phyloP scores from a whole-genome alignment of 2,329 filamentous ascomycete species.

The Rutstroemia sp. region DNA sequence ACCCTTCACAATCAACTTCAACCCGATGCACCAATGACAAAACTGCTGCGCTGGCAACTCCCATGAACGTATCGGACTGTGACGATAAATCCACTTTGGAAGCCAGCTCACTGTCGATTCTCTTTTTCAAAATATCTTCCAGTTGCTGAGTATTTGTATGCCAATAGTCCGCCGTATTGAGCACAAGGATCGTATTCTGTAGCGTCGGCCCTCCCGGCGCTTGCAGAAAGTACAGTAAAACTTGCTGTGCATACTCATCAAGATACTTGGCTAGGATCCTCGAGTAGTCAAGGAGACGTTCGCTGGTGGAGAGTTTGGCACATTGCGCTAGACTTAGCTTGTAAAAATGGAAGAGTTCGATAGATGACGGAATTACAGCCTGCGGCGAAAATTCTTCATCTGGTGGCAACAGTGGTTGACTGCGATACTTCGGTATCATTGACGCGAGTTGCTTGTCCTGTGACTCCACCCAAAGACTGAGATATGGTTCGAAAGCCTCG shows the following conservation, averaged over 20 bases:
- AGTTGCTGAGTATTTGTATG: slow-evolving; percentile 87
- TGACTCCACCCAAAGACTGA: slow-evolving; percentile 94
- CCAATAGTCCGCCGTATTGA: slow-evolving; percentile 98
- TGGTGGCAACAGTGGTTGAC: slow-evolving; percentile 67
- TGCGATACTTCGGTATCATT: slow-evolving; percentile 82
- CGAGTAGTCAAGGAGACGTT: slow-evolving; percentile 75
- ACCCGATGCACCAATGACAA: slow-evolving; percentile 77
- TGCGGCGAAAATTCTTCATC: slow-evolving; percentile 92
- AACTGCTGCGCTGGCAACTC: slow-evolving; percentile 83
- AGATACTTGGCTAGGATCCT: slow-evolving; percentile 86
- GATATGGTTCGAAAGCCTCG: slow-evolving; percentile 92
- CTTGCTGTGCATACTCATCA: slow-evolving; percentile 91
- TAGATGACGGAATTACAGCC: slow-evolving; percentile 85
- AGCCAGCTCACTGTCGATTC: slow-evolving; percentile 73
- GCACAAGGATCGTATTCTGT: slow-evolving; percentile 74
- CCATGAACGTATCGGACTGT: slow-evolving; percentile 91
- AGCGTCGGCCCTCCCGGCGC: slow-evolving; percentile 43
- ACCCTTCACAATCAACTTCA: slow-evolving; percentile 72
- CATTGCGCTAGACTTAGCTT: slow-evolving; percentile 88
- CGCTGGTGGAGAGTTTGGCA: slow-evolving; percentile 90
- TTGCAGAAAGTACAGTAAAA: slow-evolving; percentile 66
- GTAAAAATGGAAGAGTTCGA: slow-evolving; percentile 96
- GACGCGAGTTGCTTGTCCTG: slow-evolving; percentile 81
- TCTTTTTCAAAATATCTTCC: slow-evolving; percentile 87
- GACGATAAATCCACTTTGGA: slow-evolving; percentile 79